These are phyloP conservation scores for Huiozyma sinensis DNA, from an alignment of 805 yeast genomes.

Conservation along the genomic window DNA sequence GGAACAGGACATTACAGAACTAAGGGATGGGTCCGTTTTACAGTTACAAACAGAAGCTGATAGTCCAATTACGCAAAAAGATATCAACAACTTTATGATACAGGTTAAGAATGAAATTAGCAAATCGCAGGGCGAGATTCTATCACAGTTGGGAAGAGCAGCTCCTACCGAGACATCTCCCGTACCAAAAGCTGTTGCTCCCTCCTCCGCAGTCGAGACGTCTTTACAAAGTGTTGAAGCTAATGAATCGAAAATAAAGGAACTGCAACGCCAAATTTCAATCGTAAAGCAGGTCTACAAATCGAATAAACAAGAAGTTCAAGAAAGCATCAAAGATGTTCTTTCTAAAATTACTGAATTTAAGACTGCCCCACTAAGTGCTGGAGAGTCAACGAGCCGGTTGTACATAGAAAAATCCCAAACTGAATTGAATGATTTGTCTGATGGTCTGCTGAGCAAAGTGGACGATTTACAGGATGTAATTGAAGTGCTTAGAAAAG, in stretches of 20 bases:
- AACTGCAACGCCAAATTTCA: conserved; percentile 48
- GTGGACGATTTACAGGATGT: conserved; percentile 90
- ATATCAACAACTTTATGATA: conserved; percentile 5
- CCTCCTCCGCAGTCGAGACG: not conserved
- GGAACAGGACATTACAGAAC: conserved; percentile 47
- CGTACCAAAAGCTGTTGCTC: not conserved
- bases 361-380: conserved; percentile 36
- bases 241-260: conserved; percentile 21
- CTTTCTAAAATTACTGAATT: conserved; percentile 40
- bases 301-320: conserved; percentile 33
- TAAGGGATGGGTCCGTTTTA: conserved; percentile 49
- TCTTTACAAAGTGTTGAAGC: not conserved
- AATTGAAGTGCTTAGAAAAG: conserved; percentile 80
- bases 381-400: conserved; percentile 28
- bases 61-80: not conserved
- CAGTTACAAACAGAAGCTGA: conserved; percentile 31
- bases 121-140: conserved; percentile 7
- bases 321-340: conserved; percentile 35
- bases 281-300: conserved; percentile 47
- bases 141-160: conserved; percentile 6
- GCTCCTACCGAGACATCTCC: not conserved
- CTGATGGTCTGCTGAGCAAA: conserved; percentile 60
- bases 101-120: conserved; percentile 9
- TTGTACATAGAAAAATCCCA: conserved; percentile 71
- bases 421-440: conserved; percentile 58